Conservation (phyloP, 306 rosid species). For the Sesbania bispinosa region DNA sequence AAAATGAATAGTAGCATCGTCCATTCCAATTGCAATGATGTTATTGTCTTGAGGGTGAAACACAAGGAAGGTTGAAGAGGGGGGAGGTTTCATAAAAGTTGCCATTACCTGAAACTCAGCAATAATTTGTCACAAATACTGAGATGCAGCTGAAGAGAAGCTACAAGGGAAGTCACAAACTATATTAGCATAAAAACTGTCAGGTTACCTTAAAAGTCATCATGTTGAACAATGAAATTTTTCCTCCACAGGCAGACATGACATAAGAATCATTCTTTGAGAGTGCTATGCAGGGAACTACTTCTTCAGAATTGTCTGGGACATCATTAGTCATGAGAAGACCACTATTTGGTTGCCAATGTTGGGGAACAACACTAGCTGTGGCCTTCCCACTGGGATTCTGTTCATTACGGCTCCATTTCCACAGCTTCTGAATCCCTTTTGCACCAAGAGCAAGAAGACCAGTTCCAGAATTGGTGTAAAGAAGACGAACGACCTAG, state of each 20-base stretch:
- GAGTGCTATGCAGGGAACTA: constrained; percentile 60
- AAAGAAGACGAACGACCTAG: constrained; percentile 69
- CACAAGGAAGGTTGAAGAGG: constrained; percentile 64
- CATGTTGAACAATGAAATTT: constrained; percentile 49
- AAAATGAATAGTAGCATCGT: constrained; percentile 68
- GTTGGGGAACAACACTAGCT: constrained; percentile 31
- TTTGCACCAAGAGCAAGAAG: constrained; percentile 71
- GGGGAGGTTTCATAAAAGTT: constrained; percentile 72
- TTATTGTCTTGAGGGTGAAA: constrained; percentile 81
- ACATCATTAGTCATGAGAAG: constrained; percentile 23
- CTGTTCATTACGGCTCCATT: constrained; percentile 60
- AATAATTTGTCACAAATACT: not conserved
- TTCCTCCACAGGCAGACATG: constrained; percentile 64
- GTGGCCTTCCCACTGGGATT: constrained; percentile 64
- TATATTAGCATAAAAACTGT: not conserved
- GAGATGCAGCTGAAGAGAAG: constrained; percentile 5
- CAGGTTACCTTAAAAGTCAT: constrained; percentile 19
- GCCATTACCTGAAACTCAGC: constrained; percentile 55
- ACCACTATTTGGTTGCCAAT: constrained; percentile 25
- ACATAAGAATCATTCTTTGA: constrained; percentile 60
- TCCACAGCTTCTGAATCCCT: constrained; percentile 76
- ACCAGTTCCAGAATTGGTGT: constrained; percentile 63
- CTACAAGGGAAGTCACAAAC: not conserved
- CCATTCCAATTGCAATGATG: constrained; percentile 81
- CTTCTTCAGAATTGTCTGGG: constrained; percentile 31